These are phyloP conservation scores for Globisporangium abappressorium DNA, from an alignment of 352 stramenopile species.

Conservation along the genomic window DNA sequence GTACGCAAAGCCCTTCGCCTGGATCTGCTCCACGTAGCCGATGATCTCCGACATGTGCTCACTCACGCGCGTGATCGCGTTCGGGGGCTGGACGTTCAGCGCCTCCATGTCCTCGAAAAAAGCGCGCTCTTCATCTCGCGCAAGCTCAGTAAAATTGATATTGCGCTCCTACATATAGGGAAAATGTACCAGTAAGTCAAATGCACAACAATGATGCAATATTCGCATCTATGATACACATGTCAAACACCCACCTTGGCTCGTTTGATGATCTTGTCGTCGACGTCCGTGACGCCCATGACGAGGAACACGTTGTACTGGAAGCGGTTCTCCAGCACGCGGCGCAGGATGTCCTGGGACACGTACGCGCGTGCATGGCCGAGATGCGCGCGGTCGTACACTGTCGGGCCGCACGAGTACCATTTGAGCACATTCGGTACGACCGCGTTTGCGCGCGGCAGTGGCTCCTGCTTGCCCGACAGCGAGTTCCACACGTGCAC, in stretches of 20 bases:
- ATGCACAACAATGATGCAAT: not conserved
- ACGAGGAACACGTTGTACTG: conserved; percentile 93
- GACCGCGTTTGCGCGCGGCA: conserved; percentile 36
- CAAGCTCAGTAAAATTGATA: conserved; percentile 45
- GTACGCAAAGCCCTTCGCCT: conserved; percentile 94
- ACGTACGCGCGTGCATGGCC: conserved; percentile 97
- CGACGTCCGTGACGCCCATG: conserved; percentile 97
- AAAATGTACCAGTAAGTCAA: not conserved
- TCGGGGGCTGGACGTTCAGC: conserved; percentile 58
- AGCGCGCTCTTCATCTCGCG: conserved; percentile 51
- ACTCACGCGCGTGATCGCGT: conserved; percentile 82
- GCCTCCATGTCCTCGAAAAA: conserved; percentile 67
- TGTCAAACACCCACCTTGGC: conserved; percentile 15
- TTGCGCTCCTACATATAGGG: conserved; percentile 24
- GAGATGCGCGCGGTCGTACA: conserved; percentile 98
- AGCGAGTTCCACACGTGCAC: conserved; percentile 62
- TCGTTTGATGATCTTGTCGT: conserved; percentile 97
- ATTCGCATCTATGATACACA: not conserved
- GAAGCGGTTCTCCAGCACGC: conserved; percentile 86
- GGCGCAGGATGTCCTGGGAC: conserved; percentile 91
- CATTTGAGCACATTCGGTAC: conserved; percentile 75
- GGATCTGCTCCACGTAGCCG: conserved; percentile 90
- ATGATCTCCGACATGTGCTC: conserved; percentile 98
- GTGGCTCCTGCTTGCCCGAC: conserved; percentile 32
- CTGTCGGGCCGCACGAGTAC: conserved; percentile 99